Evolutionary conservation across 371 early-diverging fungal genomes (phyloP).

Genomic region (Mucor plumbeus): DNA sequence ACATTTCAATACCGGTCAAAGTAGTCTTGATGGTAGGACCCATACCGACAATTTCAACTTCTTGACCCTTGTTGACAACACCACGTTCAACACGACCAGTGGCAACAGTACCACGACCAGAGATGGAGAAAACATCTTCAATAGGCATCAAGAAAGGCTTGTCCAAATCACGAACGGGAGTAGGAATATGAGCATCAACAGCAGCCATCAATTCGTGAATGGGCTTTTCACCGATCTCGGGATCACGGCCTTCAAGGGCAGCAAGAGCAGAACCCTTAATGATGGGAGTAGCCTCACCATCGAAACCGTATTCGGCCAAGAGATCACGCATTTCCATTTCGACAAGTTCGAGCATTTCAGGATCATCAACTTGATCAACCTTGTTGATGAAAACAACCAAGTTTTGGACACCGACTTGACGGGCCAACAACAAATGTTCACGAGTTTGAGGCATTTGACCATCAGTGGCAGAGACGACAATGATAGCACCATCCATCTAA

Average conservation of each 20-base stretch:
- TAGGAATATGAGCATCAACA: slow-evolving; percentile 93
- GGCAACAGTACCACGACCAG: slow-evolving; percentile 98
- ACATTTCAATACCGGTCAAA: slow-evolving; percentile 98
- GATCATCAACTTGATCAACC: slow-evolving; percentile 96
- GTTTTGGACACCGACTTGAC: slow-evolving; percentile 95
- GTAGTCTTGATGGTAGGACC: slow-evolving; percentile 89
- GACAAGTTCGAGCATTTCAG: slow-evolving; percentile 97
- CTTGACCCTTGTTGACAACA: slow-evolving; percentile 88
- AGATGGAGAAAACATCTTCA: slow-evolving; percentile 97
- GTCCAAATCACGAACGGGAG: slow-evolving; percentile 93
- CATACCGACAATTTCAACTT: slow-evolving; percentile 97
- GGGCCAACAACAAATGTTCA: slow-evolving; percentile 96
- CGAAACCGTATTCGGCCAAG: slow-evolving; percentile 89
- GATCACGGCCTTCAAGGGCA: slow-evolving; percentile 92
- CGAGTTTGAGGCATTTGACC: slow-evolving; percentile 96
- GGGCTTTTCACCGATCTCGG: slow-evolving; percentile 90
- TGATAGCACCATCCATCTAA: slow-evolving; percentile 97
- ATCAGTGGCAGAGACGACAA: slow-evolving; percentile 98
- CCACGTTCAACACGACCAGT: slow-evolving; percentile 99
- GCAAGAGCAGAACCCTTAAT: slow-evolving; percentile 96
- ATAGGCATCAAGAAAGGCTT: slow-evolving; percentile 99
- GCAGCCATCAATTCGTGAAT: slow-evolving; percentile 92
- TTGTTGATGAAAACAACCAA: slow-evolving; percentile 99
- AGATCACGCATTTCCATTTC: slow-evolving; percentile 99
- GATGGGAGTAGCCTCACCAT: slow-evolving; percentile 94